phyloP scores from a whole-genome alignment of 2,329 filamentous ascomycete genomes.

The Diaporthe capsici region DNA sequence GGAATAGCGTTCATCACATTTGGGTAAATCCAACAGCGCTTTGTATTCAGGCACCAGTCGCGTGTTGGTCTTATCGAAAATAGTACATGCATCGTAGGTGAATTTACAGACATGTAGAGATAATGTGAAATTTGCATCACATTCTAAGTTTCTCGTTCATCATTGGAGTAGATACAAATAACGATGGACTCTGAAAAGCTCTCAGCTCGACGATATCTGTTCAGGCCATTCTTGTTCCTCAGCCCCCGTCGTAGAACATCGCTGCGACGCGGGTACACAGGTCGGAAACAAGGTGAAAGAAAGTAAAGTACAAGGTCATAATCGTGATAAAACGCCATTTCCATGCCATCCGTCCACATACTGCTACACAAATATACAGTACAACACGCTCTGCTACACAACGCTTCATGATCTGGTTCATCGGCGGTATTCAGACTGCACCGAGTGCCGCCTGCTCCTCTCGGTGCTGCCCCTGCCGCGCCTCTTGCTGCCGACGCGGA shows the following conservation, averaged over 20 bases:
- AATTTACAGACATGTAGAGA: not conserved
- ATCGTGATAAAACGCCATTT: constrained; percentile 10
- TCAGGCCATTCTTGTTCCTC: not conserved
- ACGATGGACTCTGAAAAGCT: not conserved
- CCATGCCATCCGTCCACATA: not conserved
- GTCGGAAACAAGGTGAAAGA: not conserved
- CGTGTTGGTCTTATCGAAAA: not conserved
- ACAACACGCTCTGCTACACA: not conserved
- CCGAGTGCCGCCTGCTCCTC: constrained; percentile 31
- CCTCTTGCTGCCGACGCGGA: not conserved
- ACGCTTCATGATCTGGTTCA: constrained; percentile 25
- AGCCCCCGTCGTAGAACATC: not conserved
- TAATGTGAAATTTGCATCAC: not conserved
- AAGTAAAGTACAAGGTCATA: not conserved
- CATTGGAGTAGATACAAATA: not conserved
- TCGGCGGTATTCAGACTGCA: constrained; percentile 18
- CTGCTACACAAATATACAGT: constrained; percentile 24
- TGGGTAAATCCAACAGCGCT: too few relatives aligned
- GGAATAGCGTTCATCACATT: not conserved
- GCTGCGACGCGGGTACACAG: not conserved
- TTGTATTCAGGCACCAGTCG: not conserved
- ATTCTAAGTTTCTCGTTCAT: not conserved
- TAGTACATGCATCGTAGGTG: not conserved
- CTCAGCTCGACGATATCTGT: not conserved
- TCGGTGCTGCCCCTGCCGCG: not conserved